Base-by-base conservation (phyloP, 148 eudicot genomes). In the Silene latifolia region DNA sequence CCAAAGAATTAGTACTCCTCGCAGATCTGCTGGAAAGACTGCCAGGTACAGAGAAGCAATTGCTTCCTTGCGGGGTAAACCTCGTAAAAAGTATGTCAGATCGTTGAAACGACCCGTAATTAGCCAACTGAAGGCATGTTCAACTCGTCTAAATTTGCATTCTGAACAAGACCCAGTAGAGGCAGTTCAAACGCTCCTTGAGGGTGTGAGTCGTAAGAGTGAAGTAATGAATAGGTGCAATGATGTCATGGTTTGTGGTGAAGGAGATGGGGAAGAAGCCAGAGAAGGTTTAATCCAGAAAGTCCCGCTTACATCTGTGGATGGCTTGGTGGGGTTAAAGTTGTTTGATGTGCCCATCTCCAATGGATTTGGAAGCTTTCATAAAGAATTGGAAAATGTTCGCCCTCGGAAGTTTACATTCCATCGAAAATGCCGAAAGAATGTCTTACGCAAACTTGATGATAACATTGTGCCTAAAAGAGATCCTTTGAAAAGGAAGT, bases 11-110 rank as follows among this genome's bases (percentile, higher is more conserved):
- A 68, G 76, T 32, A 57, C 76, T 39, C 75, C 73, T 60, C 85
- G 85, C 61, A 80, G 88, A 74, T 24, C 73, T 51, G 76, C 81
- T 39, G 80, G 83, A 66, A 82, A 84, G 74, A 78, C 68, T 74
- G 51, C 79, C 66, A 85, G 76, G 53, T 69, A 75, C 71, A 74
- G 81, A 74, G 86, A 80, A 64, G 80, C 77, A 29, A 69, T 80
- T 67, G 65, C 74, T 78, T 19, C 81, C 51, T 71, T 75, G 46
- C 72, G n/a, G 69, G 63, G 81, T 19, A 64, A 64, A 64, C 60
- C 78, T 74, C 74, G 73, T 63, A 60, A 53, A 23, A 80, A 70
- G 63, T 67, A 63, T 46, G 63, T 47, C 9, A 76, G 69, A 80
- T 57, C 79, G 21, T 12, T 47, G 10, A 67, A 75, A 32, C 61